These are phyloP conservation scores for Scheffersomyces insectosa DNA, from an alignment of 1,139 yeast genomes.

Conservation along the genomic window DNA sequence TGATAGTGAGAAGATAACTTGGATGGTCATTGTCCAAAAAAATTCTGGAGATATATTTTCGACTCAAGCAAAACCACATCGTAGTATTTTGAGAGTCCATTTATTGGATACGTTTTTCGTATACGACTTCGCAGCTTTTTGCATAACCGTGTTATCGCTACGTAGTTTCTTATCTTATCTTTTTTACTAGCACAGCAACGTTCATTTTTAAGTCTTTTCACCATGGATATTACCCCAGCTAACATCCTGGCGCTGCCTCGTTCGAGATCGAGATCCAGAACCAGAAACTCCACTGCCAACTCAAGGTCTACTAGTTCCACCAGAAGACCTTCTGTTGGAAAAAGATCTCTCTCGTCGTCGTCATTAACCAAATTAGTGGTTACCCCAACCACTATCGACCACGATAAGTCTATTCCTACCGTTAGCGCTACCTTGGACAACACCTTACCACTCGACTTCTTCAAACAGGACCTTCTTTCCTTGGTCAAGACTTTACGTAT, in stretches of 20 bases:
- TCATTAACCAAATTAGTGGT: constrained; percentile 21
- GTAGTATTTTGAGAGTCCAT: too few relatives aligned
- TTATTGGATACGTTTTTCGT: neutral
- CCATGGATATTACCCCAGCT: constrained; percentile 31
- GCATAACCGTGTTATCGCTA: neutral
- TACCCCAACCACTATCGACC: constrained; percentile 30
- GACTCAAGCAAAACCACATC: too few relatives aligned
- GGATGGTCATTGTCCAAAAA: too few relatives aligned
- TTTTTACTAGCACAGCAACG: neutral
- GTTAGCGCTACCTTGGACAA: constrained; percentile 58
- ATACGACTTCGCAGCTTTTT: neutral
- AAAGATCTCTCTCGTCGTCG: constrained; percentile 33
- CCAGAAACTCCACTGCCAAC: constrained; percentile 34
- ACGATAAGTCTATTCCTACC: constrained; percentile 36
- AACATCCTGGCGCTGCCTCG: constrained; percentile 21
- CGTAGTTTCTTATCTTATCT: constrained; percentile 4
- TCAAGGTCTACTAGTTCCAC: constrained; percentile 39
- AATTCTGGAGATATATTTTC: too few relatives aligned
- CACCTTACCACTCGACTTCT: constrained; percentile 76
- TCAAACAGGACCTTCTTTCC: constrained; percentile 76
- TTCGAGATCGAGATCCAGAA: constrained; percentile 40
- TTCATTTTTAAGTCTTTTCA: neutral
- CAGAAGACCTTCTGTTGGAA: constrained; percentile 35
- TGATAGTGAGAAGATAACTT: too few relatives aligned
- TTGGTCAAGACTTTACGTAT: constrained; percentile 64